phyloP scores from a whole-genome alignment of 768 basidiomycete species.

The Chiua virens region DNA sequence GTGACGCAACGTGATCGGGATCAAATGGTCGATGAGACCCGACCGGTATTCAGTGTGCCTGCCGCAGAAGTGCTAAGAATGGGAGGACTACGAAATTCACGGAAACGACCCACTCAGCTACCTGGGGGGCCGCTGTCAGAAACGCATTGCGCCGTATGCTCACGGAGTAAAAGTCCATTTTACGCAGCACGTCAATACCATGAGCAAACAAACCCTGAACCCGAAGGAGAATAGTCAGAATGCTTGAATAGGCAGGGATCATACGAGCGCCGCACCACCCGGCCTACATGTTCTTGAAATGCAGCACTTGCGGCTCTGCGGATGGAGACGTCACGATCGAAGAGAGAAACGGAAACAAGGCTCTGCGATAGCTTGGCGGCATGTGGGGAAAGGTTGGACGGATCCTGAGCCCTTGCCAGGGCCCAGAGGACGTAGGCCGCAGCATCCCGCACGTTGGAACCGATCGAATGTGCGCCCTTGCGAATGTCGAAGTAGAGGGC shows the following conservation, averaged over 20 bases:
- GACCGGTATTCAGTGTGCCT: conserved; percentile 80
- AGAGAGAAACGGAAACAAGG: conserved; percentile 79
- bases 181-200: conserved; percentile 89
- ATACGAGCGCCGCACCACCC: conserved; percentile 61
- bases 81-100: not conserved
- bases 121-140: conserved; percentile 78
- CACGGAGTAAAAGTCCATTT: conserved; percentile 94
- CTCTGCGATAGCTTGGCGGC: conserved; percentile 63
- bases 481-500: conserved; percentile 91
- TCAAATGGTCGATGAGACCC: conserved; percentile 68
- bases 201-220: conserved; percentile 83
- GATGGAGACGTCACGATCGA: conserved; percentile 93
- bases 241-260: conserved; percentile 2
- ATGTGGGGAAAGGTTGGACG: conserved; percentile 56
- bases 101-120: conserved; percentile 67
- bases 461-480: conserved; percentile 90
- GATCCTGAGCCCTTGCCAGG: conserved; percentile 75
- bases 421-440: conserved; percentile 96
- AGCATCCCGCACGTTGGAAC: conserved; percentile 92
- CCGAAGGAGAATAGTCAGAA: conserved; percentile 19
- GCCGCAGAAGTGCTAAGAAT: conserved; percentile 9
- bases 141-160: conserved; percentile 84
- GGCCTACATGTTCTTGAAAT: conserved; percentile 95
- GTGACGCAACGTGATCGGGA: conserved; percentile 75
- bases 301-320: conserved; percentile 95